Conservation (phyloP, 2,329 filamentous ascomycete species). For the Stachybotrys chlorohalonatus region DNA sequence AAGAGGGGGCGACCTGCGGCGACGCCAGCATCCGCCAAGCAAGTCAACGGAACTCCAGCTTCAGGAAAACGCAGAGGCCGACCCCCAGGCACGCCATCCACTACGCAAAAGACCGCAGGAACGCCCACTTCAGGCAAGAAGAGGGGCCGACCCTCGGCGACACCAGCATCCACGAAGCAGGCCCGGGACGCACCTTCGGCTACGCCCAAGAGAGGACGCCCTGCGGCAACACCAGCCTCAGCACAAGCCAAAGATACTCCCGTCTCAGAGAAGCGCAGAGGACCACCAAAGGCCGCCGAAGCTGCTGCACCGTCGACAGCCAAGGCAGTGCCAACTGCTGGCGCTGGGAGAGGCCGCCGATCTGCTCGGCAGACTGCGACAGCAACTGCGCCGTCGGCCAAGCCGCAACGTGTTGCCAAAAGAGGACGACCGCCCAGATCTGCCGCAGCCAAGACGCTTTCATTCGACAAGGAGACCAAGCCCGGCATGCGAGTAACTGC, state of each 20-base stretch:
- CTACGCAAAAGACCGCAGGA: neutral
- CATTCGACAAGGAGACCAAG: neutral
- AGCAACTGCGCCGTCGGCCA: neutral
- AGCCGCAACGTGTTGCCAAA: neutral
- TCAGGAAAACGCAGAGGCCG: neutral
- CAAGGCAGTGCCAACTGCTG: neutral
- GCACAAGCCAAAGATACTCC: neutral
- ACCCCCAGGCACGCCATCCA: neutral
- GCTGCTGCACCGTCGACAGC: neutral
- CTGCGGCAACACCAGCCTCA: neutral
- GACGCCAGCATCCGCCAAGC: neutral
- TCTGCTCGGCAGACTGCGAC: neutral
- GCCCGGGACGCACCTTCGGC: neutral
- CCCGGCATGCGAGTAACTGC: neutral
- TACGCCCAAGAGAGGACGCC: neutral
- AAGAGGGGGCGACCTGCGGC: neutral
- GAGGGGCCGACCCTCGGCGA: neutral
- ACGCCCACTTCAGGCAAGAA: neutral
- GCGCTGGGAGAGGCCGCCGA: neutral
- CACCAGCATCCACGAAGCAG: neutral
- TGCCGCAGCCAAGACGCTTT: neutral
- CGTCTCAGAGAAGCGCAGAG: neutral
- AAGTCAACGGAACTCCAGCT: neutral
- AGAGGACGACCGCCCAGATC: neutral
- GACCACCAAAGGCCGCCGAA: neutral